phyloP scores from a whole-genome alignment of 2,329 filamentous ascomycete genomes.

The Davidsoniella eucalypti region DNA sequence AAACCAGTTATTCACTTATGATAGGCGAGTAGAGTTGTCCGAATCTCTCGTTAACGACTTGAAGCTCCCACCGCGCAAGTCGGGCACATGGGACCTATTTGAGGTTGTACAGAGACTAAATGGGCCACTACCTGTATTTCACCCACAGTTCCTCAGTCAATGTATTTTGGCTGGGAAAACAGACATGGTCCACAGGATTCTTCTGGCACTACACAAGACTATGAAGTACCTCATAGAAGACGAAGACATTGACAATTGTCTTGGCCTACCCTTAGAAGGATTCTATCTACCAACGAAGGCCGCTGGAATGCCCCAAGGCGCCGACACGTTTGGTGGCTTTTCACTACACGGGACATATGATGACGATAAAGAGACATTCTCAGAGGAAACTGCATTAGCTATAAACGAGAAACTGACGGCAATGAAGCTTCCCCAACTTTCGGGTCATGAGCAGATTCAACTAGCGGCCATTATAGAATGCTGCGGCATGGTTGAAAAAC shows the following conservation, averaged over 20 bases:
- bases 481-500: constrained; percentile 66
- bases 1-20: constrained; percentile 78
- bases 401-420: constrained; percentile 65
- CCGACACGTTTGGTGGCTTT: constrained; percentile 8
- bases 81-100: constrained; percentile 52
- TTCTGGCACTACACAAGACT: constrained; percentile 55
- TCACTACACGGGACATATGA: background rate
- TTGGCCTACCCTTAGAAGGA: constrained; percentile 48
- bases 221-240: constrained; percentile 74
- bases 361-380: constrained; percentile 39
- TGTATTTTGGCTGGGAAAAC: constrained; percentile 71
- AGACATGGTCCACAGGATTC: constrained; percentile 50
- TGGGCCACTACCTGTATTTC: constrained; percentile 74
- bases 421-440: constrained; percentile 62
- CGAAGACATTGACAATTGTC: constrained; percentile 61
- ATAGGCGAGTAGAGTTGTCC: constrained; percentile 52
- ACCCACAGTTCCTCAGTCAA: constrained; percentile 79
- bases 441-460: constrained; percentile 73
- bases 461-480: constrained; percentile 75
- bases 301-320: constrained; percentile 1
- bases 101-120: constrained; percentile 72
- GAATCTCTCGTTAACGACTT: constrained; percentile 40
- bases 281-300: constrained; percentile 27
- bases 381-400: constrained; percentile 49
- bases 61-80: constrained; percentile 30